These are phyloP conservation scores for Pichia sp. DNA, from an alignment of 1,139 yeast species.

Conservation along the genomic window DNA sequence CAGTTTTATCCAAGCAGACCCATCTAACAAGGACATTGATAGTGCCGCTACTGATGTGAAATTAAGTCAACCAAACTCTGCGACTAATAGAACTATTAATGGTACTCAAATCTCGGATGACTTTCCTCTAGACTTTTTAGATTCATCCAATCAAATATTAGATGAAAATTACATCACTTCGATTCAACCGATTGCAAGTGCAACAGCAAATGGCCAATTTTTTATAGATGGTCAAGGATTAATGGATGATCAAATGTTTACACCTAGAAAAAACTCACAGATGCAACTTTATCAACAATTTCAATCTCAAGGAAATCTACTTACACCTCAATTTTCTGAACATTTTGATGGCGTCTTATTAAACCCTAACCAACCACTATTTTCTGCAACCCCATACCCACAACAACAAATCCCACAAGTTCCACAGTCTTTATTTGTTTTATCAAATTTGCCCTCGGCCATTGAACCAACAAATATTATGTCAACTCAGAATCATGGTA, in stretches of 20 bases:
- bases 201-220: background rate
- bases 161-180: conserved; percentile 10
- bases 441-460: conserved; percentile 16
- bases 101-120: conserved; percentile 9
- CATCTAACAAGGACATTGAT: too few relatives aligned
- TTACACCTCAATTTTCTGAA: conserved; percentile 3
- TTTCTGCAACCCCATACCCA: conserved; percentile 1
- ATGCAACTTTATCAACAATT: conserved; percentile 12
- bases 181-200: background rate
- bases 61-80: background rate
- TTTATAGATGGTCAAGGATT: background rate
- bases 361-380: conserved; percentile 5
- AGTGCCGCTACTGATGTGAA: too few relatives aligned
- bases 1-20: background rate
- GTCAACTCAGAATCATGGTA: background rate
- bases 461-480: conserved; percentile 10
- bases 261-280: conserved; percentile 5
- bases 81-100: background rate
- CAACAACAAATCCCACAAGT: conserved; percentile 1
- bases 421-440: conserved; percentile 12
- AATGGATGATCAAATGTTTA: conserved; percentile 5
- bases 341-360: conserved; percentile 5
- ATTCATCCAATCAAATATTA: conserved; percentile 3
- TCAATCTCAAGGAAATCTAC: conserved; percentile 4
- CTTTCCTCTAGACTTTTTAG: conserved; percentile 13